Evolutionary conservation across 495 filamentous ascomycete species (phyloP).

Genomic region (Talaromyces wortmannii): DNA sequence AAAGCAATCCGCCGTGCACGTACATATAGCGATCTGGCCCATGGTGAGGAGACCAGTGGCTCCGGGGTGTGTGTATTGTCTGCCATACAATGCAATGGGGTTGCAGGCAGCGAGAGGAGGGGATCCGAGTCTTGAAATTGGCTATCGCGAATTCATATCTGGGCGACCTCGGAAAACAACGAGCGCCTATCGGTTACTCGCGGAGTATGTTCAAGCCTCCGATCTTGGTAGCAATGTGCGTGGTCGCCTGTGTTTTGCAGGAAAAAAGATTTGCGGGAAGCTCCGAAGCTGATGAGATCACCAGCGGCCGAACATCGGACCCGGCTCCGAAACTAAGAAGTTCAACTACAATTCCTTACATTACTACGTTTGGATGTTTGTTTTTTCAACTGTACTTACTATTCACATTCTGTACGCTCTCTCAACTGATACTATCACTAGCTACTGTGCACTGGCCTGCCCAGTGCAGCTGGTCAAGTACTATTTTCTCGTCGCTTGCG

Average conservation of each 20-base stretch:
- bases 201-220: no score
- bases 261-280: background rate
- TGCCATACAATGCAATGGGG: constrained; percentile 3
- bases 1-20: background rate
- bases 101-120: background rate
- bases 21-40: constrained; percentile 41
- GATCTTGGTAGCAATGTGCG: background rate
- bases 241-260: no score
- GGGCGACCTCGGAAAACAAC: no score
- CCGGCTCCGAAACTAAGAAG: background rate
- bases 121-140: background rate
- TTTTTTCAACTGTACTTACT: background rate
- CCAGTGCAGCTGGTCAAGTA: no score
- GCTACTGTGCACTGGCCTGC: no score
- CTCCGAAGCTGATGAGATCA: background rate
- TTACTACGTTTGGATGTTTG: background rate
- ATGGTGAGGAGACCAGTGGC: constrained; percentile 33
- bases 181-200: no score
- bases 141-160: background rate
- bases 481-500: background rate
- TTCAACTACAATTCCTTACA: no score
- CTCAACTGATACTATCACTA: no score
- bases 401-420: background rate
- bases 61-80: constrained; percentile 7
- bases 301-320: background rate